Conservation (phyloP, 2,329 filamentous ascomycete species). For the Colletotrichum lindemuthianum region DNA sequence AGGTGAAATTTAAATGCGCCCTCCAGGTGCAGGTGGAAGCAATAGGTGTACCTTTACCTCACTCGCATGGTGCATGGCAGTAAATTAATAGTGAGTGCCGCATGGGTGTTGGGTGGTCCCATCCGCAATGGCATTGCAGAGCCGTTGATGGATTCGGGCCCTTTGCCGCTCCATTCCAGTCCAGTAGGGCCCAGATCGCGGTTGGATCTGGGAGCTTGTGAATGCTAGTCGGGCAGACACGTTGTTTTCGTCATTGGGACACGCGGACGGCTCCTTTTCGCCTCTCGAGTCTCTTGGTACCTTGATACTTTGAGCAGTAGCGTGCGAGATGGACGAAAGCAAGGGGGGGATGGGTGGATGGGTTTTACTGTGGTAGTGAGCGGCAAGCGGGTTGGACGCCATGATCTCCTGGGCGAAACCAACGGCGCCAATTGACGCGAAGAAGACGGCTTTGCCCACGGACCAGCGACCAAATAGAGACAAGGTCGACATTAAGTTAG, state of each 20-base stretch:
- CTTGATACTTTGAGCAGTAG: not conserved
- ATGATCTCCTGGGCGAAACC: slow-evolving; percentile 31
- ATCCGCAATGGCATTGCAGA: slow-evolving; percentile 9
- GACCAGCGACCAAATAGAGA: slow-evolving; percentile 14
- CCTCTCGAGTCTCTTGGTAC: not conserved
- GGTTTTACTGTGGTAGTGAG: not conserved
- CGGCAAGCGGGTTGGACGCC: slow-evolving; percentile 15
- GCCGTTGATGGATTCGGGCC: slow-evolving; percentile 1
- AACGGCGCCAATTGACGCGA: slow-evolving; percentile 26
- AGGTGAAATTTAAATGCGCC: slow-evolving; percentile 2
- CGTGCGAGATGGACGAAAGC: not conserved
- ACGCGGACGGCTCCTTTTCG: slow-evolving; percentile 9
- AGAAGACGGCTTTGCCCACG: slow-evolving; percentile 16
- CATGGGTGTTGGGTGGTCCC: not conserved
- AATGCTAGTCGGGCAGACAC: too few species aligned
- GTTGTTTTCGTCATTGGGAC: slow-evolving; percentile 8
- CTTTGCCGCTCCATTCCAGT: not conserved
- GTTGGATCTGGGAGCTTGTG: not conserved
- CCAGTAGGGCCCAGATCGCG: slow-evolving; percentile 6
- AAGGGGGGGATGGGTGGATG: not conserved
- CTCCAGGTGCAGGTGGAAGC: not conserved
- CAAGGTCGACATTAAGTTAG: too few species aligned
- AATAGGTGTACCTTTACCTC: too few species aligned
- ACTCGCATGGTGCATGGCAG: too few species aligned
- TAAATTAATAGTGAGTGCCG: too few species aligned